Evolutionary conservation across 148 eudicot genomes (phyloP).

Genomic region (Camellia granthamiana): DNA sequence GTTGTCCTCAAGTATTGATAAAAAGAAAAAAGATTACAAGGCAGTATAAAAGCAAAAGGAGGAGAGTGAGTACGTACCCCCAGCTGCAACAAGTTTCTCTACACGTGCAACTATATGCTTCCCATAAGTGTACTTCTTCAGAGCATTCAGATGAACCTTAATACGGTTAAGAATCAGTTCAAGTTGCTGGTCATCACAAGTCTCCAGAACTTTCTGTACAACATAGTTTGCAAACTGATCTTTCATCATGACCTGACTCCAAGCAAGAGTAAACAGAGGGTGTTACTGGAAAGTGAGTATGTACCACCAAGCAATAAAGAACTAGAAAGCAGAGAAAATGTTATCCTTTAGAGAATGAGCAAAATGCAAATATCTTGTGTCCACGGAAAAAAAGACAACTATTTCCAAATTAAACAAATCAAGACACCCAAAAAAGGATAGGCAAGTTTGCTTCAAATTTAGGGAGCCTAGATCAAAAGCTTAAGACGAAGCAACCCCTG

Average conservation of each 20-base stretch:
- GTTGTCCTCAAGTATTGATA: background rate
- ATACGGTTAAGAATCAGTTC: constrained; percentile 69
- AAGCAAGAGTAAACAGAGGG: constrained; percentile 10
- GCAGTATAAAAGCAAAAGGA: background rate
- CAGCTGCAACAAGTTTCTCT: constrained; percentile 86
- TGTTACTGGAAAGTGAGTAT: background rate
- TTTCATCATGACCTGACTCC: constrained; percentile 68
- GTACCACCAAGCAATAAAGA: background rate
- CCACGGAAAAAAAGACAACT: background rate
- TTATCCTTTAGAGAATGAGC: background rate
- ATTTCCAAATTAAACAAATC: background rate
- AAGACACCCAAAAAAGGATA: background rate
- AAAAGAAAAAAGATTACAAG: background rate
- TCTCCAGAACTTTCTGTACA: constrained; percentile 82
- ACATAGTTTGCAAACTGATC: constrained; percentile 76
- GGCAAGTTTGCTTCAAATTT: background rate
- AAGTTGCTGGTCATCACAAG: constrained; percentile 86
- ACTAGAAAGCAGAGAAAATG: background rate
- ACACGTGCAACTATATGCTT: constrained; percentile 95
- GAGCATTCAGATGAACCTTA: constrained; percentile 74
- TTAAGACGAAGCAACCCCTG: too few species aligned
- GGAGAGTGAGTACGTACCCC: constrained; percentile 46
- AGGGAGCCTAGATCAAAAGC: background rate
- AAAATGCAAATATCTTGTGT: background rate
- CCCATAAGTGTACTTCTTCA: constrained; percentile 85